Evolutionary conservation across 1,139 yeast genomes (phyloP), one percentile per base, ranked within the genome.

Genomic region (Keqinozyma sinolaborantium): DNA sequence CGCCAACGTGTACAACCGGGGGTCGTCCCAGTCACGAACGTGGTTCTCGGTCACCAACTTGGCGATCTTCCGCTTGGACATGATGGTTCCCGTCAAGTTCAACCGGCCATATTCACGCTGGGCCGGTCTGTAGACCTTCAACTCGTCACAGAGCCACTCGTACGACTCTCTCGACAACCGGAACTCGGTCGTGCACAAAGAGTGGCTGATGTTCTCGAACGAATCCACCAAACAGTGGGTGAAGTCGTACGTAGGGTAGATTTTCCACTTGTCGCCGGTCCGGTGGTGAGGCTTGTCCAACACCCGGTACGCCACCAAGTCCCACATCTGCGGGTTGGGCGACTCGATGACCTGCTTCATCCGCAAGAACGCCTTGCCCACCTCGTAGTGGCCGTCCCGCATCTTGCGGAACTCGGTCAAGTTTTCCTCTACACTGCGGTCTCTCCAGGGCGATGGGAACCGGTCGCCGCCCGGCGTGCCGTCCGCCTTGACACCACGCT

Each of bases 311-410:
- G 98, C 98, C 38, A 92, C 95, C 47, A 92, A 75, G 61, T 94
- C 99, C 98, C 99, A 94, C 98, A 94, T 94, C 65, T 92, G 98
- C 14, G 98, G 98, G 45, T 87, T 85, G 44, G 96, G 95, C 24
- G 94, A 84, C n/a, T 61, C 58, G 42, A 92, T 67, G 56, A 92
- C 95, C 70, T 87, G 97, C 59, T 92, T 92, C 98, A 94, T 92
- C 65, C 99, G 81, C 53, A 94, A 71, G 4, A 90, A 87, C 20
- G 95, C 97, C 56, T 86, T 87, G 43, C 97, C 97, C 26, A 88
- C 88, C 45, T 75, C 72, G 62, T 84, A 94, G 44, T 71, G 68
- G 28, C 98, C 98, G 50, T 85, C 87, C 52, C 82, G 79, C 99
- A 94, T 94, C 39, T 73, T 79, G 56, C 96, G 76, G 62, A 94